Percentiles rank a stretch among this genome's conserved stretches.
These are phyloP conservation scores for Leptomonas pyrrhocoris DNA, from an alignment of 208 protist species.

Conservation along the genomic window DNA sequence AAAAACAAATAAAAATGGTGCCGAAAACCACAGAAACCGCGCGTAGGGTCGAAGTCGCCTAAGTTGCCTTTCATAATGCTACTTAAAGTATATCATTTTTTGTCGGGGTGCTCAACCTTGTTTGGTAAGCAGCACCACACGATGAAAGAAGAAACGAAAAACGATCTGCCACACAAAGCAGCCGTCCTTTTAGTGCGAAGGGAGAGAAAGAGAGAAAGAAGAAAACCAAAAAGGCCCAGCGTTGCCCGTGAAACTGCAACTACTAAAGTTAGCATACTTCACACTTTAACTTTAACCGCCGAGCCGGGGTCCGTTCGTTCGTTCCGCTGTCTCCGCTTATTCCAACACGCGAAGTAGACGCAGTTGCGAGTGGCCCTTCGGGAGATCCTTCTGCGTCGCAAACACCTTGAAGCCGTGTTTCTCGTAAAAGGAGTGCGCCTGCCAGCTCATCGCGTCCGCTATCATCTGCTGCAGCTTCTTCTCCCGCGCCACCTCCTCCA, in stretches of 20 bases:
- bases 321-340: neutral
- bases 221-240: too few species aligned
- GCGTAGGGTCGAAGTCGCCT: neutral
- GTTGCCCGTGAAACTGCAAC: too few species aligned
- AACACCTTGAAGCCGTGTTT: conserved; percentile 35
- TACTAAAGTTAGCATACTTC: too few species aligned
- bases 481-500: conserved; percentile 29
- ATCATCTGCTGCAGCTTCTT: conserved; percentile 24
- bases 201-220: too few species aligned
- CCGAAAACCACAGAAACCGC: too few species aligned
- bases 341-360: conserved; percentile 12
- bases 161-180: too few species aligned
- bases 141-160: too few species aligned
- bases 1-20: neutral
- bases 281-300: too few species aligned
- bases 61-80: neutral
- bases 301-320: too few species aligned
- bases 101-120: too few species aligned
- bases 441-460: conserved; percentile 41
- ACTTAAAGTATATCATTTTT: too few species aligned
- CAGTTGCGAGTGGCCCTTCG: conserved; percentile 13
- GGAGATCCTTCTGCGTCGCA: conserved; percentile 34
- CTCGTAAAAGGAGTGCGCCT: conserved; percentile 40
- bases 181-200: too few species aligned
- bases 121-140: neutral